A percentile compares a stretch with the other conserved stretches of the same genome.
phyloP scores from a whole-genome alignment of 148 eudicot genomes.

The Euryodendron excelsum region DNA sequence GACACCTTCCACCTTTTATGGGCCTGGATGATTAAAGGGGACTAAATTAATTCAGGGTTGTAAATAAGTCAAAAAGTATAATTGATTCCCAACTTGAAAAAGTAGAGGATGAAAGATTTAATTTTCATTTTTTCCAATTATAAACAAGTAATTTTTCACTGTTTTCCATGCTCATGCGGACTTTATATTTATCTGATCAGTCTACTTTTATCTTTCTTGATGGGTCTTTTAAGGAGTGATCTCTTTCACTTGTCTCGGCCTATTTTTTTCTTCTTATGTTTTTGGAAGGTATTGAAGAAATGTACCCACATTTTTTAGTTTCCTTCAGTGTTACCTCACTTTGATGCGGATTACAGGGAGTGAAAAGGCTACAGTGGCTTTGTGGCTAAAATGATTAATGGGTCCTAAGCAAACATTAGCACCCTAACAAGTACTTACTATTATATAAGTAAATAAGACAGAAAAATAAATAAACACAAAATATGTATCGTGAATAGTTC shows the following conservation, averaged over 20 bases:
- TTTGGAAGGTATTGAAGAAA: no score
- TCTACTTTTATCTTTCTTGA: neutral
- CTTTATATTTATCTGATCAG: neutral
- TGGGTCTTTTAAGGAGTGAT: neutral
- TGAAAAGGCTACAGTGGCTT: neutral
- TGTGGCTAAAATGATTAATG: neutral
- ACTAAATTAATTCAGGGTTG: neutral
- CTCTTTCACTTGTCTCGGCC: neutral
- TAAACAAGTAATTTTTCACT: neutral
- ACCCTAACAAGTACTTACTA: no score
- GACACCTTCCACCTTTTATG: neutral
- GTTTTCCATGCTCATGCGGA: neutral
- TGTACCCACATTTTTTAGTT: no score
- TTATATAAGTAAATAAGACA: no score
- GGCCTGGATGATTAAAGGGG: neutral
- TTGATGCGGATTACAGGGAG: no score
- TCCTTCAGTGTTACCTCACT: no score
- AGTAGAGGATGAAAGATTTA: neutral
- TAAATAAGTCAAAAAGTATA: conserved; percentile 8
- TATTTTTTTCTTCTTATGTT: neutral
- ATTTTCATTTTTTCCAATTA: neutral
- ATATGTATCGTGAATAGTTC: no score
- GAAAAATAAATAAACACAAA: no score
- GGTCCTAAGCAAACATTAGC: neutral
- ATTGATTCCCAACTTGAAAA: neutral